Base-by-base conservation (phyloP, 345 rosid species). In the Hibiscus mutabilis region DNA sequence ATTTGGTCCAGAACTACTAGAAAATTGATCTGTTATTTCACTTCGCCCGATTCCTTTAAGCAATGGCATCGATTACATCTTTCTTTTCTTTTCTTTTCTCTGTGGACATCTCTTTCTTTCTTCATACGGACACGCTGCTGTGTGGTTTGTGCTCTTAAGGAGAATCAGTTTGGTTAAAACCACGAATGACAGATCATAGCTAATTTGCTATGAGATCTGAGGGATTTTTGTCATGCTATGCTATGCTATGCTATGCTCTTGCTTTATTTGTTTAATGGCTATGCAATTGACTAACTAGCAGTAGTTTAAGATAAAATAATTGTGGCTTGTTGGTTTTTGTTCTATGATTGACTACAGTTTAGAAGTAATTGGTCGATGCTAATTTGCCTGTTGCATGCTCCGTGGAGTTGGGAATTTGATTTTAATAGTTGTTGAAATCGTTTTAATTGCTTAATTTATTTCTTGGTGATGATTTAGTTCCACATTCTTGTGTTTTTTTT, bases 181-280 rank as follows among this genome's bases (percentile, higher is more conserved):
- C 53, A 22, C 44, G 62, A 56, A 73, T 78, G 77, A 74, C 58
- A 35, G 0, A 33, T 11, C 16, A 60, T 71, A 49, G n/a, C n/a
- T n/a, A n/a, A n/a, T n/a, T n/a, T n/a, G 75, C 73, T 65, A 70
- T 69, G 73, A 70, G 73, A 78, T 78, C 73, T 78, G 75, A 78
- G 75, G 78, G 31, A 0, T 24, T 6, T 14, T 22, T 18, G 0
- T 2, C 21, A n/a, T n/a, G n/a, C n/a, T n/a, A n/a, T n/a, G n/a
- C n/a, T n/a, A 10, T 19, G 3, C 40, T 6, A n/a, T 59, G 5
- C 35, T 19, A 0, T 12, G 31, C 5, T 29, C 6, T 60, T 31
- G 24, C 22, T 6, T 2, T 11, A 24, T 19, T 64, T 52, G 52
- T 64, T 13, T 40, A 25, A 47, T 40, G 19, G 31, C 5, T 14